phyloP scores from a whole-genome alignment of 2,329 filamentous ascomycete species.

The Mollisiaceae sp. region DNA sequence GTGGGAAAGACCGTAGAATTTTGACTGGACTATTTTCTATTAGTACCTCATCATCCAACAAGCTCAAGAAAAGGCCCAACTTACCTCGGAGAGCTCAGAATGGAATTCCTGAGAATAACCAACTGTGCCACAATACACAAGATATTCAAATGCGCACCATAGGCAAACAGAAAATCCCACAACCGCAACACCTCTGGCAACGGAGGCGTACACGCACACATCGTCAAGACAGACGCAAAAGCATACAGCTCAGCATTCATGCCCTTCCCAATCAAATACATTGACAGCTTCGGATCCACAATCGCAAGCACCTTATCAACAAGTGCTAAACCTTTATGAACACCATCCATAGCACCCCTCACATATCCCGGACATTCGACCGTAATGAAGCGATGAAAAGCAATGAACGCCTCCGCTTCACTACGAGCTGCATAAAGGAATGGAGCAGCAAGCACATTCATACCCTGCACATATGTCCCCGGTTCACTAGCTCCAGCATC shows the following conservation, averaged over 20 bases:
- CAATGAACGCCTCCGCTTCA: conserved; percentile 91
- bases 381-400: conserved; percentile 87
- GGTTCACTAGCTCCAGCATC: conserved; percentile 67
- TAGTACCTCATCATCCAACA: conserved; percentile 12
- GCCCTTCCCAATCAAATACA: conserved; percentile 83
- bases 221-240: conserved; percentile 90
- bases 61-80: conserved; percentile 34
- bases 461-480: conserved; percentile 94
- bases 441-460: conserved; percentile 96
- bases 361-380: conserved; percentile 92
- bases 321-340: conserved; percentile 87
- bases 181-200: conserved; percentile 89
- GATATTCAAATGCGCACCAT: conserved; percentile 92
- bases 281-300: conserved; percentile 85
- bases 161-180: conserved; percentile 98
- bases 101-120: conserved; percentile 82
- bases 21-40: conserved; percentile 76
- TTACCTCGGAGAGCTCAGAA: conserved; percentile 84
- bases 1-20: conserved; percentile 84
- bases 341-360: conserved; percentile 93
- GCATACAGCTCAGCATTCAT: conserved; percentile 95
- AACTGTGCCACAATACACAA: conserved; percentile 96
- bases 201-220: conserved; percentile 95
- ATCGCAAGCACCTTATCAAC: conserved; percentile 92
- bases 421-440: conserved; percentile 94